Evolutionary conservation across 164 flowering plant genomes (phyloP).

Genomic region (Vitis labrusca): DNA sequence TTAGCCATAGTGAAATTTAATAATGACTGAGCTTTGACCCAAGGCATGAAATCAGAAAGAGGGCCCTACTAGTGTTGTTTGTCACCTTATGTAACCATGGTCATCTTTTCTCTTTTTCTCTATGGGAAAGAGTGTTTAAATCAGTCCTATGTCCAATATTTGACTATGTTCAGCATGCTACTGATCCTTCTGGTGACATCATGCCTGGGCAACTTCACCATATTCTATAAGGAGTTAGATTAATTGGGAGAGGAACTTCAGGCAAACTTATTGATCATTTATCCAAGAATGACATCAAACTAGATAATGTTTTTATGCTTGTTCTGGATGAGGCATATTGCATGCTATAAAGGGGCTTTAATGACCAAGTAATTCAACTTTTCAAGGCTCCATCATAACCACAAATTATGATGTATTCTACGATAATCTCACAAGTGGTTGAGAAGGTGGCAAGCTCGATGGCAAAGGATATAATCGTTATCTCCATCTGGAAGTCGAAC

Average conservation of each 20-base stretch:
- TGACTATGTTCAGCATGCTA: slow-evolving; percentile 94
- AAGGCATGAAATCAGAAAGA: slow-evolving; percentile 84
- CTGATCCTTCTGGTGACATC: slow-evolving; percentile 92
- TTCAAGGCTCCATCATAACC: slow-evolving; percentile 69
- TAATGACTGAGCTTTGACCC: slow-evolving; percentile 84
- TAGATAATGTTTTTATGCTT: slow-evolving; percentile 57
- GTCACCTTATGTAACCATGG: slow-evolving; percentile 92
- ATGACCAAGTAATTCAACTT: slow-evolving; percentile 87
- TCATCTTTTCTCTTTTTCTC: slow-evolving; percentile 80
- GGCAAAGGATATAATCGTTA: slow-evolving; percentile 41
- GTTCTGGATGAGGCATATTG: slow-evolving; percentile 93
- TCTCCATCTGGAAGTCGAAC: slow-evolving; percentile 65
- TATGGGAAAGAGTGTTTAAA: slow-evolving; percentile 95
- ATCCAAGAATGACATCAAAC: slow-evolving; percentile 67
- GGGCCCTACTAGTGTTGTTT: slow-evolving; percentile 86
- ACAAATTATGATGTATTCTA: slow-evolving; percentile 81
- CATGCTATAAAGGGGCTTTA: slow-evolving; percentile 89
- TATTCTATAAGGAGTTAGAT: slow-evolving; percentile 69
- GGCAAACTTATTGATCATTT: slow-evolving; percentile 89
- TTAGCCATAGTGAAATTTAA: too few relatives aligned
- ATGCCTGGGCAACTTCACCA: slow-evolving; percentile 80
- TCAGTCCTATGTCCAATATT: slow-evolving; percentile 96
- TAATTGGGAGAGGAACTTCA: slow-evolving; percentile 76
- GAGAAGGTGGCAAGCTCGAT: slow-evolving; percentile 64
- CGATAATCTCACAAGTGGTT: slow-evolving; percentile 66